Conservation (phyloP, 306 rosid species). For the Cucumis hystrix region DNA sequence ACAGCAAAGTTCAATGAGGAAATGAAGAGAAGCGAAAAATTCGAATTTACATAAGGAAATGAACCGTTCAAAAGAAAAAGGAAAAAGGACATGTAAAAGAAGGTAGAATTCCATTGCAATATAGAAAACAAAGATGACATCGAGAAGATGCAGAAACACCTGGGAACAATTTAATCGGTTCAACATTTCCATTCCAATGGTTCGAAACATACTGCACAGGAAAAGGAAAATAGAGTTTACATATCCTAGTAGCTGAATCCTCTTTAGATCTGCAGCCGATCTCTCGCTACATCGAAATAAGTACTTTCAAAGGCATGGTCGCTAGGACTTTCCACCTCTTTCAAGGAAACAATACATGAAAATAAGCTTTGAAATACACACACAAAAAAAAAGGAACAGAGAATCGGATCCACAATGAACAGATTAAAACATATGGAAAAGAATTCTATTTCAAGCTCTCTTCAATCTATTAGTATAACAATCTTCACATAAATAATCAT, state of each 20-base stretch:
- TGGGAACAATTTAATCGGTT: background rate
- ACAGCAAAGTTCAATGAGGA: background rate
- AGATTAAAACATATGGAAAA: background rate
- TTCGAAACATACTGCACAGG: background rate
- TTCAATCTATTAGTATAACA: conserved; percentile 1
- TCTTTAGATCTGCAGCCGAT: background rate
- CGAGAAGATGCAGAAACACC: background rate
- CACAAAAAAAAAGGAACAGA: background rate
- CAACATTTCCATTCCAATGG: background rate
- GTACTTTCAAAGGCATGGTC: background rate
- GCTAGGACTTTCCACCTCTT: background rate
- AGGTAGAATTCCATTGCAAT: background rate
- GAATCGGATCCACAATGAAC: background rate
- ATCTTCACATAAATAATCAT: conserved; percentile 7
- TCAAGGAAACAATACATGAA: background rate
- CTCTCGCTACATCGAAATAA: background rate
- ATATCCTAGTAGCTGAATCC: background rate
- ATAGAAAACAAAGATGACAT: background rate
- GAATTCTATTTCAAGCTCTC: background rate
- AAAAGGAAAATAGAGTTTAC: background rate
- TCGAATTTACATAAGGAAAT: background rate
- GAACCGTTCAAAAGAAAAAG: background rate
- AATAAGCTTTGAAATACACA: background rate
- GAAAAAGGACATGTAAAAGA: background rate
- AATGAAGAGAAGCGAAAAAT: background rate